phyloP scores from a whole-genome alignment of 108 stramenopile genomes.

The Skeletonema costatum region DNA sequence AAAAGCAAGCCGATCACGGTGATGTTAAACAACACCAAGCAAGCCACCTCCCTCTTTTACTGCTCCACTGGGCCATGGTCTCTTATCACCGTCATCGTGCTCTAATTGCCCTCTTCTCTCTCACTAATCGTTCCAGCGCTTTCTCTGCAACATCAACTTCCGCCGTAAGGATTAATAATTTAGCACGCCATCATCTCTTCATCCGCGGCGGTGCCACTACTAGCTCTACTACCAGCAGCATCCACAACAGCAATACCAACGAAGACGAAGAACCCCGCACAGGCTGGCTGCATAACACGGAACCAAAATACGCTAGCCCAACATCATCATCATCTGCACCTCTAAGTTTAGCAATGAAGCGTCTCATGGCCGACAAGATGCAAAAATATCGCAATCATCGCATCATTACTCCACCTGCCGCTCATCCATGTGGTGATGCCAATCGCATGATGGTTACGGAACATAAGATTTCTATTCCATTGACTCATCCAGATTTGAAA shows the following conservation, averaged over 20 bases:
- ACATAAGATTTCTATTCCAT: conserved; percentile 71
- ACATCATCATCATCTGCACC: conserved; percentile 5
- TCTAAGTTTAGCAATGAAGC: conserved; percentile 20
- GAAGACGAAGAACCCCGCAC: conserved; percentile 56
- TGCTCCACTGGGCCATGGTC: background rate
- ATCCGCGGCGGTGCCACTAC: background rate
- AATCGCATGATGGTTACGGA: conserved; percentile 76
- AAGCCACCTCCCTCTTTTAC: no score
- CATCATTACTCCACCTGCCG: conserved; percentile 67
- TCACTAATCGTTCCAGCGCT: background rate
- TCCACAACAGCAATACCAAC: background rate
- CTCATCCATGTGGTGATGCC: conserved; percentile 67
- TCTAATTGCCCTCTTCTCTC: background rate
- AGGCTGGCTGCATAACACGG: conserved; percentile 88
- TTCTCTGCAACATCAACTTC: background rate
- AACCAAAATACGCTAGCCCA: conserved; percentile 19
- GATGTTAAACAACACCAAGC: no score
- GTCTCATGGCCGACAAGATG: conserved; percentile 67
- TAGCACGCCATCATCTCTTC: no score
- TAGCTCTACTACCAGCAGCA: background rate
- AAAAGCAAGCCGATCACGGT: no score
- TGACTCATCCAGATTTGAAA: conserved; percentile 46
- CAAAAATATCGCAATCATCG: conserved; percentile 74
- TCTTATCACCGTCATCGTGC: background rate
- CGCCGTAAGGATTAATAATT: background rate